A percentile compares a stretch with the other conserved stretches of the same genome.
Conservation (phyloP, 305 asterid species). For the Fraxinus nigra region DNA sequence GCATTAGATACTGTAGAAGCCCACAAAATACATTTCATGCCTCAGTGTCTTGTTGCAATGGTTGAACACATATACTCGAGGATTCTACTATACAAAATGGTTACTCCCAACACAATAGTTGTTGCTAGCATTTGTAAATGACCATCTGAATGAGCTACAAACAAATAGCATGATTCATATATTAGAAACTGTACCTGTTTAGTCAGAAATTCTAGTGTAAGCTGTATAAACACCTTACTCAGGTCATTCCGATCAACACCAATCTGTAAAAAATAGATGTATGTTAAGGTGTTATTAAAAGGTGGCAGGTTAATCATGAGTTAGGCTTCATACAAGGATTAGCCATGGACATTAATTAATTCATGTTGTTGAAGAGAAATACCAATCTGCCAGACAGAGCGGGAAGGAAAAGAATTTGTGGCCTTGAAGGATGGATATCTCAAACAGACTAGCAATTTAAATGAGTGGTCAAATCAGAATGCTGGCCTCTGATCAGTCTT, state of each 20-base stretch:
- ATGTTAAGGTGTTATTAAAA: constrained; percentile 16
- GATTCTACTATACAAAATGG: constrained; percentile 8
- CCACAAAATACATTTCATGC: background rate
- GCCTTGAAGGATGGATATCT: constrained; percentile 9
- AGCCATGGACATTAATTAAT: constrained; percentile 13
- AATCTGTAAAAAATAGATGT: constrained; percentile 56
- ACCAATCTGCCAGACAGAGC: constrained; percentile 8
- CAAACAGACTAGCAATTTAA: background rate
- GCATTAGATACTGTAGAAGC: constrained; percentile 18
- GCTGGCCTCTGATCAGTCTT: background rate
- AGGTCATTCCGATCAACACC: constrained; percentile 71
- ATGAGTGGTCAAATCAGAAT: constrained; percentile 6
- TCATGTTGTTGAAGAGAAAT: constrained; percentile 1
- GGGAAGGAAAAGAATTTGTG: constrained; percentile 11
- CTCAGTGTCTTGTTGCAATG: background rate
- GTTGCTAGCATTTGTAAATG: constrained; percentile 7
- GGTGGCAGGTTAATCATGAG: constrained; percentile 9
- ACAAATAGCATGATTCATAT: constrained; percentile 3
- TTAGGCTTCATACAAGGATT: constrained; percentile 16
- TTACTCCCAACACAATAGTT: background rate
- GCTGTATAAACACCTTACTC: constrained; percentile 77
- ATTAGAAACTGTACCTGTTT: constrained; percentile 62
- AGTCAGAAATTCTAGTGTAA: constrained; percentile 83
- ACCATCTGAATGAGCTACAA: constrained; percentile 19
- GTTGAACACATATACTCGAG: background rate